Percentiles rank a stretch among this genome's conserved stretches.
phyloP scores from a whole-genome alignment of 2,329 filamentous ascomycete genomes.

The Didymella lethalis region DNA sequence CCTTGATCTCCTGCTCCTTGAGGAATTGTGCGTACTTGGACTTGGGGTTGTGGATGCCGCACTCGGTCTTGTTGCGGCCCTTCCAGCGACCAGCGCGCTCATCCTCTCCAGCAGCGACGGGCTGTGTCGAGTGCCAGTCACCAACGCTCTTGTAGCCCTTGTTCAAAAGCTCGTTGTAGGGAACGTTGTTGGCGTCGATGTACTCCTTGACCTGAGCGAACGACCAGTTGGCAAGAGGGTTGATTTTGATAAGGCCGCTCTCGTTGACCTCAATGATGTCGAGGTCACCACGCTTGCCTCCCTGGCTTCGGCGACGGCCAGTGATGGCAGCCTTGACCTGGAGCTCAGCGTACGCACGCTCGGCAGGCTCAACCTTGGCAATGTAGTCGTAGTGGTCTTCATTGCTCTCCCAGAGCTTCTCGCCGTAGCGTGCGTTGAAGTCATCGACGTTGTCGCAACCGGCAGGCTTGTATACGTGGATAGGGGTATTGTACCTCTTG shows the following conservation, averaged over 20 bases:
- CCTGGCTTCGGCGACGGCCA: conserved; percentile 89
- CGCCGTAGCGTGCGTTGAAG: conserved; percentile 83
- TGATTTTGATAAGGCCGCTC: conserved; percentile 93
- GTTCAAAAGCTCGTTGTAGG: conserved; percentile 92
- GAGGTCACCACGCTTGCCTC: conserved; percentile 87
- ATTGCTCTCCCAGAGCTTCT: conserved; percentile 82
- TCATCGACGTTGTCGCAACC: conserved; percentile 75
- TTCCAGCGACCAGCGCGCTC: conserved; percentile 98
- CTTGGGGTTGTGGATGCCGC: conserved; percentile 97
- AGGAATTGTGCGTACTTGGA: conserved; percentile 90
- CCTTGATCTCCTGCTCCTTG: conserved; percentile 73
- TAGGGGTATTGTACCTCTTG: conserved; percentile 75
- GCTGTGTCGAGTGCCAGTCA: conserved; percentile 96
- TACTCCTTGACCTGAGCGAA: conserved; percentile 91
- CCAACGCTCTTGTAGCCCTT: conserved; percentile 97
- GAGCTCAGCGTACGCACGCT: conserved; percentile 87
- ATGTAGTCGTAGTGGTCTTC: conserved; percentile 94
- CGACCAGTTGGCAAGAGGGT: conserved; percentile 92
- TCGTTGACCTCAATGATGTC: conserved; percentile 94
- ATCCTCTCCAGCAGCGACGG: conserved; percentile 89
- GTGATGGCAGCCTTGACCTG: conserved; percentile 91
- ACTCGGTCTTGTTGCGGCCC: conserved; percentile 94
- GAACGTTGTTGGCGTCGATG: conserved; percentile 83
- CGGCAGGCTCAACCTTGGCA: conserved; percentile 95
- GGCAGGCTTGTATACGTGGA: conserved; percentile 90